Percentiles rank a stretch among this genome's conserved stretches.
These are phyloP conservation scores for Fusarium sp. DNA, from an alignment of 2,329 filamentous ascomycete genomes.

Conservation along the genomic window DNA sequence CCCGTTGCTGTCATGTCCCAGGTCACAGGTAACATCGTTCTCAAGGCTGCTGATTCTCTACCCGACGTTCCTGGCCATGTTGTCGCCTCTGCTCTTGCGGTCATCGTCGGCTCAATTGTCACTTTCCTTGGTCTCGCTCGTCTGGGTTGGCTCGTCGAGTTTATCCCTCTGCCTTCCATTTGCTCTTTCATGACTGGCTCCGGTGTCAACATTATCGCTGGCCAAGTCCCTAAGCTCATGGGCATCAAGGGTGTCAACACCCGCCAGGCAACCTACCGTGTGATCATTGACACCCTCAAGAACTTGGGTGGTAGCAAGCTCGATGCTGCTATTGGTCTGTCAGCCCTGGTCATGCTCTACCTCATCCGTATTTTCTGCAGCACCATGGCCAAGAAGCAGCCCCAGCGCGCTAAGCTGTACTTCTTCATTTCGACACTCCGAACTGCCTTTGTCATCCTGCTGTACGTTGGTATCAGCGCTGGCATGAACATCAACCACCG, in stretches of 20 bases:
- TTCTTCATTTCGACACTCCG: constrained; percentile 83
- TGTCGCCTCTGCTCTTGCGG: constrained; percentile 58
- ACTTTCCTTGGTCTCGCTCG: constrained; percentile 59
- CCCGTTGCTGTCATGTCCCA: constrained; percentile 65
- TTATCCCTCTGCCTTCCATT: constrained; percentile 63
- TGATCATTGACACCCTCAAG: constrained; percentile 62
- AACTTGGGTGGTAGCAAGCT: constrained; percentile 60
- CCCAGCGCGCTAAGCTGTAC: constrained; percentile 72
- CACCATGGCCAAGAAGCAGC: constrained; percentile 71
- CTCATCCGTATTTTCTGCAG: constrained; percentile 70
- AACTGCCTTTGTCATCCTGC: constrained; percentile 80
- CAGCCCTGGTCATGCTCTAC: constrained; percentile 74
- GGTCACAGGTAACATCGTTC: constrained; percentile 60
- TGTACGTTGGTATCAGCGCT: constrained; percentile 82
- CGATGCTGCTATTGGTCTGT: constrained; percentile 79
- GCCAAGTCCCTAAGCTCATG: constrained; percentile 61
- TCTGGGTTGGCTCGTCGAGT: constrained; percentile 63
- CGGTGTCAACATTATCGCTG: constrained; percentile 59
- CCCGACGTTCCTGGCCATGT: constrained; percentile 54
- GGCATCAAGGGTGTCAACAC: constrained; percentile 62
- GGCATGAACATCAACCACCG: constrained; percentile 71
- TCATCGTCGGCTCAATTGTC: constrained; percentile 60
- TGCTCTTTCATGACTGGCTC: constrained; percentile 65
- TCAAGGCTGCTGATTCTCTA: constrained; percentile 49
- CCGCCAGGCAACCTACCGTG: constrained; percentile 56